phyloP scores from a whole-genome alignment of 1,139 yeast genomes.

The Sugiyamaella grinbergsii region DNA sequence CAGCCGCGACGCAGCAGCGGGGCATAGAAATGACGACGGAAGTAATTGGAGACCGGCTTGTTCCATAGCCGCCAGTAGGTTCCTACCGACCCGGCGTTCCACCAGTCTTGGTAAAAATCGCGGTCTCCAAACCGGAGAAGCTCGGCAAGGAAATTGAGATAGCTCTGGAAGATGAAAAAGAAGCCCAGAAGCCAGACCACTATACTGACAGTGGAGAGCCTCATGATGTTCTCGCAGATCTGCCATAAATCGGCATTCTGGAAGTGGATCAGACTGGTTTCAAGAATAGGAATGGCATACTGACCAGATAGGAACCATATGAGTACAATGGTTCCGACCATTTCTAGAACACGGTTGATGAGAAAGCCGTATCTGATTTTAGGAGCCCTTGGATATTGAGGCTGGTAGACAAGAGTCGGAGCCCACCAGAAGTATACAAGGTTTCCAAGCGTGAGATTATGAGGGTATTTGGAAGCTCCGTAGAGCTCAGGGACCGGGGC shows the following conservation, averaged over 20 bases:
- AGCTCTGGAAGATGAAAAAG: constrained; percentile 47
- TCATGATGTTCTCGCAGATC: constrained; percentile 44
- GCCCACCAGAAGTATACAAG: constrained; percentile 49
- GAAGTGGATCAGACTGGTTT: constrained; percentile 40
- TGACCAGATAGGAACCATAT: constrained; percentile 46
- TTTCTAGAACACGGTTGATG: constrained; percentile 42
- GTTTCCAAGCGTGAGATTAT: constrained; percentile 44
- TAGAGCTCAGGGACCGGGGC: constrained; percentile 43
- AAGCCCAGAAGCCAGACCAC: constrained; percentile 49
- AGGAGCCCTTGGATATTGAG: constrained; percentile 47
- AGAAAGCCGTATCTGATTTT: constrained; percentile 41
- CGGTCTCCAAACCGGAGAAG: constrained; percentile 64
- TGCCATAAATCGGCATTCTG: constrained; percentile 34
- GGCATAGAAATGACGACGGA: constrained; percentile 60
- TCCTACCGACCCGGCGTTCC: constrained; percentile 70
- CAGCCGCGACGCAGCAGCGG: constrained; percentile 45
- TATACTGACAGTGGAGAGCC: constrained; percentile 47
- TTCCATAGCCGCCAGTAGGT: constrained; percentile 71
- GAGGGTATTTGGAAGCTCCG: constrained; percentile 43
- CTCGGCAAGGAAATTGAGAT: constrained; percentile 63
- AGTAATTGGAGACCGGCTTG: constrained; percentile 63
- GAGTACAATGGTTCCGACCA: constrained; percentile 38
- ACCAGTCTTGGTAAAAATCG: constrained; percentile 74
- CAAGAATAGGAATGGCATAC: constrained; percentile 49
- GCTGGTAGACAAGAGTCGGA: constrained; percentile 52